These are phyloP conservation scores for Xylariomycetidae sp. DNA, from an alignment of 2,329 filamentous ascomycete genomes.

Conservation along the genomic window DNA sequence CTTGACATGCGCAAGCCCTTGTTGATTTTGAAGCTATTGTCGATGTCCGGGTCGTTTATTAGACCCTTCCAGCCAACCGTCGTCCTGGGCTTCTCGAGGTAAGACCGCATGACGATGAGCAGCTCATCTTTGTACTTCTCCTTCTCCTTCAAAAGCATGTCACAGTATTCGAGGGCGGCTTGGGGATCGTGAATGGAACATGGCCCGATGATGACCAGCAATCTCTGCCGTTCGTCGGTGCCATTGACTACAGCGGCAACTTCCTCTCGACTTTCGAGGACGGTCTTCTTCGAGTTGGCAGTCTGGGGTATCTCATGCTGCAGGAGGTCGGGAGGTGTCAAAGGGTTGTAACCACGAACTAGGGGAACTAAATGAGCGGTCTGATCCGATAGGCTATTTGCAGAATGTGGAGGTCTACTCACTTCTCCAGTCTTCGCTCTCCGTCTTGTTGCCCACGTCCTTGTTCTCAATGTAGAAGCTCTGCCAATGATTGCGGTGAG, in stretches of 20 bases:
- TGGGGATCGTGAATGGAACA: constrained; percentile 96
- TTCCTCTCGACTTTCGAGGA: constrained; percentile 58
- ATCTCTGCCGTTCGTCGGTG: constrained; percentile 54
- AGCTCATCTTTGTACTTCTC: constrained; percentile 87
- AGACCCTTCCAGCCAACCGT: constrained; percentile 98
- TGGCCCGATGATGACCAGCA: constrained; percentile 79
- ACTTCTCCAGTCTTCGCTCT: constrained; percentile 82
- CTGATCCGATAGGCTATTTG: too few species aligned
- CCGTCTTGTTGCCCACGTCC: constrained; percentile 68
- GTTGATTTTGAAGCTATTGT: constrained; percentile 98
- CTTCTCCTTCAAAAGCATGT: constrained; percentile 73
- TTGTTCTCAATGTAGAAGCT: constrained; percentile 73
- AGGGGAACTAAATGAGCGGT: too few species aligned
- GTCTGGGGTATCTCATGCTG: constrained; percentile 81
- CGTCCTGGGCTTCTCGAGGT: constrained; percentile 96
- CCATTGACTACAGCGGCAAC: constrained; percentile 65
- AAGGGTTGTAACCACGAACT: constrained; percentile 88
- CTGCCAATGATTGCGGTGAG: too few species aligned
- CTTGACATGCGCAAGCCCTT: constrained; percentile 85
- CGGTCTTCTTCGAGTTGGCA: constrained; percentile 52
- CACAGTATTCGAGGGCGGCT: constrained; percentile 89
- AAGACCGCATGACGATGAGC: constrained; percentile 94
- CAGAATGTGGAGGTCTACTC: constrained; percentile 28
- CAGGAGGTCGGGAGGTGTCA: constrained; percentile 89
- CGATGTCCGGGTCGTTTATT: constrained; percentile 97